A percentile compares a stretch with the other conserved stretches of the same genome.
Conservation (phyloP, 1,139 yeast genomes). For the Candida smagusa region DNA sequence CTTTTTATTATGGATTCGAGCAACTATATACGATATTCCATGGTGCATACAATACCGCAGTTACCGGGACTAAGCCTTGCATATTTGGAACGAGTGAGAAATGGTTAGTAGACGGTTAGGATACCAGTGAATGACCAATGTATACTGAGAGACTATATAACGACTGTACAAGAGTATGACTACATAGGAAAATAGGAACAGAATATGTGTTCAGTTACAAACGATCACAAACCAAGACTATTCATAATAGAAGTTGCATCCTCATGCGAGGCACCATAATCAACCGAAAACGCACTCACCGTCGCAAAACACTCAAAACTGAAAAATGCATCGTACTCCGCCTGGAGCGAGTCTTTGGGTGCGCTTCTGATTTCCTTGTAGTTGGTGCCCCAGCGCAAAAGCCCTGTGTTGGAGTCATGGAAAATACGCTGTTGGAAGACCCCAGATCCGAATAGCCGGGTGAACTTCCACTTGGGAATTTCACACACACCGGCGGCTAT, state of each 20-base stretch:
- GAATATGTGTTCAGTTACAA: too few relatives aligned
- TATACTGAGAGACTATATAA: too few relatives aligned
- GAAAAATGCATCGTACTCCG: constrained; percentile 25
- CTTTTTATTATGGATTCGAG: too few relatives aligned
- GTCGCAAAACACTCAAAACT: constrained; percentile 26
- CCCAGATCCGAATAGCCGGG: constrained; percentile 39
- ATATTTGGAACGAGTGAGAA: too few relatives aligned
- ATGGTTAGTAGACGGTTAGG: too few relatives aligned
- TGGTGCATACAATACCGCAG: too few relatives aligned
- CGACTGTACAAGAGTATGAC: too few relatives aligned
- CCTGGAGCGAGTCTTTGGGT: constrained; percentile 26
- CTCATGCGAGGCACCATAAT: constrained; percentile 33
- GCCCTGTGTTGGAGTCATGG: constrained; percentile 22
- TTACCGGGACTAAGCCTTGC: not conserved
- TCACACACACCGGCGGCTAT: constrained; percentile 33
- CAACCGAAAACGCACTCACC: constrained; percentile 35
- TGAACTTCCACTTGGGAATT: constrained; percentile 33
- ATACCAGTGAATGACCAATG: too few relatives aligned
- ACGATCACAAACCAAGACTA: constrained; percentile 4
- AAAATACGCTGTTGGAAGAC: constrained; percentile 24
- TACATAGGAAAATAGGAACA: too few relatives aligned
- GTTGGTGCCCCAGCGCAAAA: constrained; percentile 20
- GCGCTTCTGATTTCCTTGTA: constrained; percentile 17
- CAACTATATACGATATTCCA: too few relatives aligned
- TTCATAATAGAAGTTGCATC: constrained; percentile 21